Evolutionary conservation across 805 yeast species (phyloP), one percentile per base, ranked within the genome.

Genomic region (Lachancea lanzarotensis): DNA sequence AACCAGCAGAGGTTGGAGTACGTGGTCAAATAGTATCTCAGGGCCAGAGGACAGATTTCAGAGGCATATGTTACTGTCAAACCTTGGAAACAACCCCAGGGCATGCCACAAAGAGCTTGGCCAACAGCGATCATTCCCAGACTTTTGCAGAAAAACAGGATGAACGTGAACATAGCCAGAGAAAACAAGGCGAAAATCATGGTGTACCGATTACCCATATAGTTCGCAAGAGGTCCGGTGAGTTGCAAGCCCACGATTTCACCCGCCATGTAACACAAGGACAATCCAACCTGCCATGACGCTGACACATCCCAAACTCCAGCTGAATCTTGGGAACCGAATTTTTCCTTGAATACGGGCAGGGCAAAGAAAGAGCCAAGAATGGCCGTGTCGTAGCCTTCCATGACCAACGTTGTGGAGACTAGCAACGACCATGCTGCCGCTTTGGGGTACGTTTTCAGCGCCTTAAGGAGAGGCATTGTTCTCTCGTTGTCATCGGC

Each of bases 11-110:
- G 52, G 56, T 75, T 76, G 47, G 72, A 72, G 46, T 66, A 72
- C 3, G 78, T 68, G 13, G 81, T 70, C 42, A 78, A 61, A 50
- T 72, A 73, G 40, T 68, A 65, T 48, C 83, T 67, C 45, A 79
- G 63, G 9, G 70, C 70, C 13, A 74, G 53, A 0, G 82, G 82
- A 48, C 78, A 69, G 27, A 76, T 76, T 53, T 78, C 84, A 13
- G 79, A 67, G n/a, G 82, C 78, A 54, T 78, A 78, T 2, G 78
- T 61, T 9, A 76, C 73, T 2, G 77, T 66, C 52, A 78, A 56
- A 26, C 76, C 69, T 46, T 71, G 76, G 53, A 76, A 76, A n/a
- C 69, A 67, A 42, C 84, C 83, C 78, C 80, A 77, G 8, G 73
- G 68, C 29, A 77, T 47, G 49, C 78, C 78, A 25, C 70, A 59